Evolutionary conservation across 2,329 filamentous ascomycete species (phyloP).

Genomic region (Sordariomycetes sp.): DNA sequence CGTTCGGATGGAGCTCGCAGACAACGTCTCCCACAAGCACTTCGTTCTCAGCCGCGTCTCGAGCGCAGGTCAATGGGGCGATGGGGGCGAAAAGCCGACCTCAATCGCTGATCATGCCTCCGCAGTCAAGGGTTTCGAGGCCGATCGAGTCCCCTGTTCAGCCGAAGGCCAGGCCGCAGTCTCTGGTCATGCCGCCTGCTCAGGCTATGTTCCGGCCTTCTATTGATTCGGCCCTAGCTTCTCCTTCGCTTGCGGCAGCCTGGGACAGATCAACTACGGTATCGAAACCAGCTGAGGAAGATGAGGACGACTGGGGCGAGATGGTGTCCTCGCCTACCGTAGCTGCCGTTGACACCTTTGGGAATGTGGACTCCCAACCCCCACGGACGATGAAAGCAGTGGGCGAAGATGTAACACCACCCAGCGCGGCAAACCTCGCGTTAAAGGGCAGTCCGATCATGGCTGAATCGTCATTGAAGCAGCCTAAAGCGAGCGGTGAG

Average conservation of each 20-base stretch:
- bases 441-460: no score
- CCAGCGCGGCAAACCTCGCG: no score
- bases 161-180: background rate
- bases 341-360: no score
- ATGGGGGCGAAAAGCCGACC: slow-evolving; percentile 5
- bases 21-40: slow-evolving; percentile 3
- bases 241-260: background rate
- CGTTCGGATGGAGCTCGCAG: slow-evolving; percentile 20
- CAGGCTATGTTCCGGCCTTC: background rate
- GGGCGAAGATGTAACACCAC: no score
- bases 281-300: slow-evolving; percentile 15
- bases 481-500: no score
- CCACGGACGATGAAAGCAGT: no score
- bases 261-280: background rate
- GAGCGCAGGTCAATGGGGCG: background rate
- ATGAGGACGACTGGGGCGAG: slow-evolving; percentile 53
- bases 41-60: slow-evolving; percentile 2
- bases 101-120: slow-evolving; percentile 6
- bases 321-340: slow-evolving; percentile 35
- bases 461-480: no score
- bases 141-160: background rate
- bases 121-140: background rate
- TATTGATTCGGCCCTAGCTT: background rate
- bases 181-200: background rate
- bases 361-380: no score